Evolutionary conservation across 768 basidiomycete species (phyloP).

Genomic region (Mycena olivaceomarginata): DNA sequence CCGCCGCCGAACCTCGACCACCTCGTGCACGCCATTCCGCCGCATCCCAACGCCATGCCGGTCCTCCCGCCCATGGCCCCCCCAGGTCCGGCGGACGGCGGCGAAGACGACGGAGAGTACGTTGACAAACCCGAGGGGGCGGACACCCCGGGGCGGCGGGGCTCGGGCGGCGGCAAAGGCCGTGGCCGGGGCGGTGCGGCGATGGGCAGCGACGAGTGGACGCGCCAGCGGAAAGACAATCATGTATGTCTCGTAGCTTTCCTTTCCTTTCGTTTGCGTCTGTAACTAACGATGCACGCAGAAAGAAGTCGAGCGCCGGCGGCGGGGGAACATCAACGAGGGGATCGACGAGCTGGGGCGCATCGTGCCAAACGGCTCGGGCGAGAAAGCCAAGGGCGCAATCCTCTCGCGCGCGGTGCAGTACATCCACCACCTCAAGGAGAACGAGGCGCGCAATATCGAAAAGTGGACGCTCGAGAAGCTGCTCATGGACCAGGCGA

Average conservation of each 20-base stretch:
- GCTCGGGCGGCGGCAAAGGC: slow-evolving; percentile 59
- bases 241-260: slow-evolving; percentile 69
- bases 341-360: slow-evolving; percentile 95
- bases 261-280: neutral
- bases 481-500: slow-evolving; percentile 93
- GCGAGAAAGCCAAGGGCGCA: slow-evolving; percentile 93
- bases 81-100: slow-evolving; percentile 45
- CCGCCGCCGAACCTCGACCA: slow-evolving; percentile 81
- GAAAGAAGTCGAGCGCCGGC: slow-evolving; percentile 99
- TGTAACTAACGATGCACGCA: slow-evolving; percentile 55
- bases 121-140: slow-evolving; percentile 51
- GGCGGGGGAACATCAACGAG: slow-evolving; percentile 97
- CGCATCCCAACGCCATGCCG: slow-evolving; percentile 64
- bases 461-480: slow-evolving; percentile 97
- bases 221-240: slow-evolving; percentile 87
- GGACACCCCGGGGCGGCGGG: slow-evolving; percentile 47
- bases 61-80: slow-evolving; percentile 49
- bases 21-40: slow-evolving; percentile 49
- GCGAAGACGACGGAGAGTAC: slow-evolving; percentile 50
- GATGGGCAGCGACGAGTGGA: slow-evolving; percentile 88
- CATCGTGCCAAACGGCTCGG: slow-evolving; percentile 91
- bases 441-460: slow-evolving; percentile 93
- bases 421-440: slow-evolving; percentile 94
- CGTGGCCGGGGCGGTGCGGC: slow-evolving; percentile 74
- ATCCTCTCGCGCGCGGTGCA: slow-evolving; percentile 92